Evolutionary conservation across 225 moss, liverwort and hornwort species (phyloP).

Genomic region (Pseudisothecium myosuroides): DNA sequence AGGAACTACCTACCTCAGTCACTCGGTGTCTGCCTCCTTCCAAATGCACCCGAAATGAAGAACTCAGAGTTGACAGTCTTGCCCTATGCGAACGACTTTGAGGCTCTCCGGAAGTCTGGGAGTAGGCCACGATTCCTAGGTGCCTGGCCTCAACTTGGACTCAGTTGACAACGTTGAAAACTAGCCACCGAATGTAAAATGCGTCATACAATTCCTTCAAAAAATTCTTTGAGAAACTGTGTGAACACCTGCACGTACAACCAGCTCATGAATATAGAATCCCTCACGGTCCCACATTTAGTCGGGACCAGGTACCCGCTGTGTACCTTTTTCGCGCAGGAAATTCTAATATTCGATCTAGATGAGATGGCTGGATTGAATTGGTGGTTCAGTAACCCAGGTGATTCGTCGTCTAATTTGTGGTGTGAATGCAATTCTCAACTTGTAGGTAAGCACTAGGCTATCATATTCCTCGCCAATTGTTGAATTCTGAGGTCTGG

Average conservation of each 20-base stretch:
- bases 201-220: background rate
- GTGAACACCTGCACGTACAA: too few species aligned
- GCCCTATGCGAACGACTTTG: background rate
- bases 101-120: background rate
- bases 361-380: background rate
- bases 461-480: background rate
- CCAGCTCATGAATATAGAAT: background rate
- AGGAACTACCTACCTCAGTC: background rate
- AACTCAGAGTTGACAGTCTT: too few species aligned
- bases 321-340: background rate
- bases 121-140: background rate
- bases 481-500: background rate
- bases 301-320: background rate
- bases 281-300: background rate
- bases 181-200: background rate
- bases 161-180: background rate
- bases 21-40: background rate
- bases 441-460: background rate
- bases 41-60: too few species aligned
- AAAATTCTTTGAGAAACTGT: background rate
- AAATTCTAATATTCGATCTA: background rate
- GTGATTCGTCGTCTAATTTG: background rate
- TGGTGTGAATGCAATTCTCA: too few species aligned
- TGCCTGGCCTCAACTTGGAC: background rate
- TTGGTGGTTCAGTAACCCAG: background rate